Percentiles rank a stretch among this genome's conserved stretches.
Evolutionary conservation across 306 rosid species (phyloP).

Genomic region (Vigna reflexopilosa): DNA sequence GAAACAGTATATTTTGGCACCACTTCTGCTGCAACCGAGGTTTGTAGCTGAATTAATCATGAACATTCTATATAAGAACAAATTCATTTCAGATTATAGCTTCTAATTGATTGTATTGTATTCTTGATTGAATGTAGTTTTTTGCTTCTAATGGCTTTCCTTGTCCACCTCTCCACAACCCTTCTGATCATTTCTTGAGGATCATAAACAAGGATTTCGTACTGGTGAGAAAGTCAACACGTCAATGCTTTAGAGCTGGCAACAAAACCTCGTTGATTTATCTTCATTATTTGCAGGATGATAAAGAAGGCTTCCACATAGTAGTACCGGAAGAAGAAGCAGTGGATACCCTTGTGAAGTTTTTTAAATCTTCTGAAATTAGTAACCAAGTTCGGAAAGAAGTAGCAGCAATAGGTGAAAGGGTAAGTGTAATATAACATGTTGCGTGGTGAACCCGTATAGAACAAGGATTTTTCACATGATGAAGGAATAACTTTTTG

Average conservation of each 20-base stretch:
- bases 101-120: background rate
- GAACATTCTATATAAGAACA: too few relatives aligned
- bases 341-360: slow-evolving; percentile 35
- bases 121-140: slow-evolving; percentile 43
- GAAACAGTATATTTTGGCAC: slow-evolving; percentile 38
- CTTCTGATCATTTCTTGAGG: slow-evolving; percentile 66
- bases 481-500: slow-evolving; percentile 24
- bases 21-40: slow-evolving; percentile 31
- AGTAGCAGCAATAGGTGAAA: slow-evolving; percentile 40
- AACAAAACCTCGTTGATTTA: background rate
- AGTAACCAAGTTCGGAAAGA: slow-evolving; percentile 43
- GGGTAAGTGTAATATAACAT: slow-evolving; percentile 39
- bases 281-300: slow-evolving; percentile 34
- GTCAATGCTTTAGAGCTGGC: background rate
- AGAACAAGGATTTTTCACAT: background rate
- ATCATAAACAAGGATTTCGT: slow-evolving; percentile 68
- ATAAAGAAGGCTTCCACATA: slow-evolving; percentile 40
- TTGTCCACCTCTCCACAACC: slow-evolving; percentile 59
- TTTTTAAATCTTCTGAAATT: slow-evolving; percentile 43
- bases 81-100: background rate
- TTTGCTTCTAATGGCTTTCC: slow-evolving; percentile 63
- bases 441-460: background rate
- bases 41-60: background rate
- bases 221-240: slow-evolving; percentile 41
- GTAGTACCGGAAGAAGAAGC: slow-evolving; percentile 46